Evolutionary conservation across 2,329 filamentous ascomycete species (phyloP).

Genomic region (Sporothrix schenckii): DNA sequence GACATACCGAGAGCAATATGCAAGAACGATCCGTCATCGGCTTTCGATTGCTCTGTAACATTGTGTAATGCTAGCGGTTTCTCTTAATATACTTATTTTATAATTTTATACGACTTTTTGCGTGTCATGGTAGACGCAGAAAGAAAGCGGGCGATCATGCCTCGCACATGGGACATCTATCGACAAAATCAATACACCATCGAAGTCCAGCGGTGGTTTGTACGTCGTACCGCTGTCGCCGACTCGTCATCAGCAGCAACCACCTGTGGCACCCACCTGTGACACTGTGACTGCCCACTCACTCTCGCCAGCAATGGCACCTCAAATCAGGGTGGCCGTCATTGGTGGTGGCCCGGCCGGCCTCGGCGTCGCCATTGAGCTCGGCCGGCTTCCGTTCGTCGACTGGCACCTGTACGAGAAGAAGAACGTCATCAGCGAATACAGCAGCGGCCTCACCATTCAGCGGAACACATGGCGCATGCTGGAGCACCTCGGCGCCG

Average conservation of each 20-base stretch:
- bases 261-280: background rate
- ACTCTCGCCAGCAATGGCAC: background rate
- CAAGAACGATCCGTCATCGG: background rate
- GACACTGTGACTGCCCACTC: no score
- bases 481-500: constrained; percentile 41
- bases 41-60: no score
- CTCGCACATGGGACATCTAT: no score
- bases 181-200: no score
- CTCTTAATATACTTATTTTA: no score
- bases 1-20: background rate
- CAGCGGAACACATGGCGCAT: constrained; percentile 44
- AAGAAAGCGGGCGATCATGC: no score
- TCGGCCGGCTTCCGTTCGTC: constrained; percentile 40
- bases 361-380: constrained; percentile 38
- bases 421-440: constrained; percentile 45
- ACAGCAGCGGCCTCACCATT: constrained; percentile 44
- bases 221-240: no score
- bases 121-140: no score
- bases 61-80: no score
- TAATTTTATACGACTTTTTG: no score
- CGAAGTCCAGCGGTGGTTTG: no score
- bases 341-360: constrained; percentile 38
- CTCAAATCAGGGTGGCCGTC: constrained; percentile 27
- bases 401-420: constrained; percentile 45
- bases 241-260: no score